phyloP scores from a whole-genome alignment of 495 filamentous ascomycete species.

The Podospora conica region DNA sequence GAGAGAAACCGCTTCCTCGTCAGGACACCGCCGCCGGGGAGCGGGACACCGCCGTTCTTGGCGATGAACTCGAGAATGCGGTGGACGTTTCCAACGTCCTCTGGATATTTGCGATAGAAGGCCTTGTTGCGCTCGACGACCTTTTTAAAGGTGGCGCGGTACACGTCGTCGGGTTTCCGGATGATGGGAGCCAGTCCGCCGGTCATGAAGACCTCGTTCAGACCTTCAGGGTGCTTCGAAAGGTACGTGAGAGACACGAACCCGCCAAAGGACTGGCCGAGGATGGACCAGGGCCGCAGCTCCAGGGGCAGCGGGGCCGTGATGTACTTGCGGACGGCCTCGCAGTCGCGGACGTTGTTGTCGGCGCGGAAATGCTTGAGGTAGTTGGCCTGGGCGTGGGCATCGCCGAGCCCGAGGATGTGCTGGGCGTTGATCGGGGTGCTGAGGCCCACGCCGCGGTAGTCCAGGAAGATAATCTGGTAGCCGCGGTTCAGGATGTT shows the following conservation, averaged over 20 bases:
- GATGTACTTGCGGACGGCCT: conserved; percentile 71
- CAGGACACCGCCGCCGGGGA: conserved; percentile 63
- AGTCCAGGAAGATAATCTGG: conserved; percentile 77
- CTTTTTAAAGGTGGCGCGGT: conserved; percentile 61
- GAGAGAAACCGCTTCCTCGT: conserved; percentile 66
- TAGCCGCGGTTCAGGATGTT: conserved; percentile 75
- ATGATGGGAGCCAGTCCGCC: conserved; percentile 78
- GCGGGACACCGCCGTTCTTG: conserved; percentile 43
- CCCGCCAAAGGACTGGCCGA: conserved; percentile 90
- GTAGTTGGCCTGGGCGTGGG: conserved; percentile 64
- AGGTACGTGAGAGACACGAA: conserved; percentile 79
- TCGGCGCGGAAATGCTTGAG: conserved; percentile 85
- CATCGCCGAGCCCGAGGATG: conserved; percentile 57
- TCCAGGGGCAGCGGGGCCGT: conserved; percentile 62
- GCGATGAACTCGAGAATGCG: conserved; percentile 56
- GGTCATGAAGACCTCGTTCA: conserved; percentile 75
- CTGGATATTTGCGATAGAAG: conserved; percentile 82
- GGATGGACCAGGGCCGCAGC: conserved; percentile 70
- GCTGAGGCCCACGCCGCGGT: conserved; percentile 82
- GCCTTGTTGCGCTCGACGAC: conserved; percentile 56
- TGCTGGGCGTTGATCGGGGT: conserved; percentile 67
- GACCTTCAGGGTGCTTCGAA: conserved; percentile 66
- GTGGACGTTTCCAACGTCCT: conserved; percentile 69
- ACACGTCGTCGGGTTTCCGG: conserved; percentile 66
- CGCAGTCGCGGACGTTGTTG: conserved; percentile 80